These are phyloP conservation scores for Hericium alpestre DNA, from an alignment of 768 basidiomycete species.

Conservation along the genomic window DNA sequence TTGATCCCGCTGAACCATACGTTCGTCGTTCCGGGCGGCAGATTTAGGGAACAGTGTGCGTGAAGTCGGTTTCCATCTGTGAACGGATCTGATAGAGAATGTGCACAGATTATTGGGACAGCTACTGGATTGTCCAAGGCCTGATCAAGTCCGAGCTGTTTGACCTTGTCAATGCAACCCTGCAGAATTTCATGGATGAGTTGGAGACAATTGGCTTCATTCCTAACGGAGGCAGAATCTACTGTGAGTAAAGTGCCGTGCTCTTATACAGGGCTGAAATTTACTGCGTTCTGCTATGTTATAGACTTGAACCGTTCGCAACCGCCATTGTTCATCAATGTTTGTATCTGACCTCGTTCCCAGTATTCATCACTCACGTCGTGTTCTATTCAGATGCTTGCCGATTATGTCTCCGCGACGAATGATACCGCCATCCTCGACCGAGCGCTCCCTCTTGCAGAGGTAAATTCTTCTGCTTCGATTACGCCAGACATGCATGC, in stretches of 20 bases:
- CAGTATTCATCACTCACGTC: too few relatives aligned
- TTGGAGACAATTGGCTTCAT: conserved; percentile 78
- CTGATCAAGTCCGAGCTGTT: conserved; percentile 73
- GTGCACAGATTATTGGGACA: conserved; percentile 46
- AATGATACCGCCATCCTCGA: conserved; percentile 66
- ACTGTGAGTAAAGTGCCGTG: conserved; percentile 38
- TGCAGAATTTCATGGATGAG: conserved; percentile 95
- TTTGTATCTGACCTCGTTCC: conserved; percentile 19
- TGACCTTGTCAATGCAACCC: conserved; percentile 59
- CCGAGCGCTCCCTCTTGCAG: conserved; percentile 77
- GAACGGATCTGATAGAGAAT: not conserved
- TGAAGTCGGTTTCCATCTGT: conserved; percentile 15
- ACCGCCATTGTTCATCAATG: conserved; percentile 80
- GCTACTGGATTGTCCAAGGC: conserved; percentile 84
- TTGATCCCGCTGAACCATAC: conserved; percentile 87
- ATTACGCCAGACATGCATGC: not conserved
- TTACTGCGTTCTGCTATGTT: not conserved
- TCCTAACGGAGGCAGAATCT: conserved; percentile 88
- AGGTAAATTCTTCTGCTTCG: conserved; percentile 31
- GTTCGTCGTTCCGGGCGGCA: conserved; percentile 79
- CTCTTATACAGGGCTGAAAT: not conserved
- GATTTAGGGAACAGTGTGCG: conserved; percentile 80
- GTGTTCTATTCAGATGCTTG: conserved; percentile 55
- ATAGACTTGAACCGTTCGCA: conserved; percentile 84
- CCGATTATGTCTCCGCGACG: conserved; percentile 65